phyloP scores from a whole-genome alignment of 257 asterid genomes.

The Gentiana straminea region DNA sequence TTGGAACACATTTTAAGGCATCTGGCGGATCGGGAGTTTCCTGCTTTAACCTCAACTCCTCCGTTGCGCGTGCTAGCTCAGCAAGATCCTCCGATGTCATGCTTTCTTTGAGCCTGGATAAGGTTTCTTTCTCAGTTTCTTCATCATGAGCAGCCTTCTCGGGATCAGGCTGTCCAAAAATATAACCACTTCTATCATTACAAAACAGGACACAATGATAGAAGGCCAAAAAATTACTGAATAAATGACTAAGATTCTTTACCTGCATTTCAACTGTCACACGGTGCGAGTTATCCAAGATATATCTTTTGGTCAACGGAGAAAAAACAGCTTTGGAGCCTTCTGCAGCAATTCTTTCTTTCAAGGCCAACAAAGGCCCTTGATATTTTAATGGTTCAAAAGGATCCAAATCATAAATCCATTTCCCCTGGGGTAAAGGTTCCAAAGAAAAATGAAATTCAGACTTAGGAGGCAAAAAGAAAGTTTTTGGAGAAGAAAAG shows the following conservation, averaged over 20 bases:
- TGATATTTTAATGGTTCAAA: slow-evolving; percentile 88
- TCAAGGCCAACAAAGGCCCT: slow-evolving; percentile 71
- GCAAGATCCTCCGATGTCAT: slow-evolving; percentile 97
- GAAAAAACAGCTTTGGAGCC: slow-evolving; percentile 96
- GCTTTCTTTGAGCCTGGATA: slow-evolving; percentile 67
- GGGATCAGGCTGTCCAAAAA: slow-evolving; percentile 76
- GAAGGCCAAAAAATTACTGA: neutral
- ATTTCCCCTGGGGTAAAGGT: slow-evolving; percentile 53
- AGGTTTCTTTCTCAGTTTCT: slow-evolving; percentile 55
- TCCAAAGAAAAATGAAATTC: slow-evolving; percentile 6
- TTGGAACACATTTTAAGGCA: slow-evolving; percentile 82
- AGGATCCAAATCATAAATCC: slow-evolving; percentile 97
- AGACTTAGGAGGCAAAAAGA: slow-evolving; percentile 14
- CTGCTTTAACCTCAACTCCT: slow-evolving; percentile 77
- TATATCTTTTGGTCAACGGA: slow-evolving; percentile 69
- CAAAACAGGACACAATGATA: neutral
- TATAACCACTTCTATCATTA: neutral
- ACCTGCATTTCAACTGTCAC: slow-evolving; percentile 99
- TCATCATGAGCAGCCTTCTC: slow-evolving; percentile 89
- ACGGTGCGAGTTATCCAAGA: slow-evolving; percentile 68
- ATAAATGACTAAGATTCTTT: neutral
- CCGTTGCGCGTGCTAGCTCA: slow-evolving; percentile 90
- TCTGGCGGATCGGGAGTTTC: slow-evolving; percentile 99
- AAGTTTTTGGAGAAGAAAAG: neutral
- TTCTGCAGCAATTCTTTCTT: slow-evolving; percentile 78